Percentiles rank a stretch among this genome's conserved stretches.
Evolutionary conservation across 176 grass and related monocot genomes (phyloP).

Genomic region (Zea luxurians): DNA sequence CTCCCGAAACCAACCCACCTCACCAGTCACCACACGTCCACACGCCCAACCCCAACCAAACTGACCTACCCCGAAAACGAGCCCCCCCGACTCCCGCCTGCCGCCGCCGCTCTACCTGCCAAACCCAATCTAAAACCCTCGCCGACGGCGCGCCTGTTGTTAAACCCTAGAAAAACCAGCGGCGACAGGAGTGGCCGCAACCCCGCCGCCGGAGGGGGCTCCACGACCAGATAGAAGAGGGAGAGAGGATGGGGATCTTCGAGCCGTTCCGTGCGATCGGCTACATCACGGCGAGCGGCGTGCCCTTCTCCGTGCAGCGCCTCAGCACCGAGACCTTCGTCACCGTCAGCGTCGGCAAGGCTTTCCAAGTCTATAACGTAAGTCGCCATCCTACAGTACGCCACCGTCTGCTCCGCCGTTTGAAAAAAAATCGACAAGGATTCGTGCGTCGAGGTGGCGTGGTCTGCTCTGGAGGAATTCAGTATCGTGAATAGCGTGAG

Average conservation of each 20-base stretch:
- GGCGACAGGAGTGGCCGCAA: not conserved
- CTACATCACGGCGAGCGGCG: constrained; percentile 69
- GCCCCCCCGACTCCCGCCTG: not conserved
- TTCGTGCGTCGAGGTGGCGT: not conserved
- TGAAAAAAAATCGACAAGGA: not conserved
- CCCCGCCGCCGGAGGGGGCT: not conserved
- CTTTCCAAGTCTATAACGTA: constrained; percentile 94
- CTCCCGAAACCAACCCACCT: not conserved
- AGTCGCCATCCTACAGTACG: not conserved
- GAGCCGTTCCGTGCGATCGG: constrained; percentile 93
- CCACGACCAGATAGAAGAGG: not conserved
- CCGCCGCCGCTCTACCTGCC: constrained; percentile 36
- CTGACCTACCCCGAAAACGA: constrained; percentile 25
- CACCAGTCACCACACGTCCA: not conserved
- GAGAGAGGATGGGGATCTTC: constrained; percentile 72
- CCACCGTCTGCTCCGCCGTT: not conserved
- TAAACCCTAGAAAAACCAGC: constrained; percentile 5
- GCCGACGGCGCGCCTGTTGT: constrained; percentile 31
- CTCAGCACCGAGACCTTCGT: constrained; percentile 92
- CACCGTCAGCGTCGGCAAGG: constrained; percentile 85
- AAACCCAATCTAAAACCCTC: constrained; percentile 52
- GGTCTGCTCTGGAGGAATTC: not conserved
- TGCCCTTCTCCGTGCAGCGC: constrained; percentile 90
- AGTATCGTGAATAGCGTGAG: not conserved
- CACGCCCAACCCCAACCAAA: not conserved